Evolutionary conservation across 306 rosid genomes (phyloP).

Genomic region (Cicer yamashitae): DNA sequence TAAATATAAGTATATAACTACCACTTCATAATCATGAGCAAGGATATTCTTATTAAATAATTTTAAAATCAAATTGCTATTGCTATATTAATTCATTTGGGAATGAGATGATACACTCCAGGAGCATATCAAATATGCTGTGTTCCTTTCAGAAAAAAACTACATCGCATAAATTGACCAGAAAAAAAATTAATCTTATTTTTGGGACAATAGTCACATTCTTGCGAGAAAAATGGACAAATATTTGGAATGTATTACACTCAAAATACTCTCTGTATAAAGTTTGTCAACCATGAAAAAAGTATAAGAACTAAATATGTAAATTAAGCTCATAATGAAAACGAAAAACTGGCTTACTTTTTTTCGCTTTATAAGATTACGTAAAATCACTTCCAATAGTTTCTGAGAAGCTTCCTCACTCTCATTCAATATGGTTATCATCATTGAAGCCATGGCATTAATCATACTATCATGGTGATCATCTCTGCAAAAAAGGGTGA

Average conservation of each 20-base stretch:
- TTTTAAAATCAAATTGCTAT: slow-evolving; percentile 10
- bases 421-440: slow-evolving; percentile 51
- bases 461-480: slow-evolving; percentile 69
- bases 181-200: slow-evolving; percentile 15
- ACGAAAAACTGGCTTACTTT: slow-evolving; percentile 49
- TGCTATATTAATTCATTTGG: background rate
- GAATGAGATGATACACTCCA: background rate
- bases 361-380: slow-evolving; percentile 70
- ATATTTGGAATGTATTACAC: slow-evolving; percentile 2
- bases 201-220: slow-evolving; percentile 23
- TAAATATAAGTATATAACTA: slow-evolving; percentile 18
- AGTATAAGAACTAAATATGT: slow-evolving; percentile 6
- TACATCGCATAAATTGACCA: background rate
- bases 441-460: slow-evolving; percentile 69
- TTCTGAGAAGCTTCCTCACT: slow-evolving; percentile 73
- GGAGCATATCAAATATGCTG: background rate
- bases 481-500: slow-evolving; percentile 54
- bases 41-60: slow-evolving; percentile 17
- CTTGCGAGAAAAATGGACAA: background rate
- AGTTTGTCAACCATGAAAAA: slow-evolving; percentile 26
- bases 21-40: slow-evolving; percentile 33
- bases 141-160: slow-evolving; percentile 18
- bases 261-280: slow-evolving; percentile 1
- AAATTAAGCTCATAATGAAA: slow-evolving; percentile 8
- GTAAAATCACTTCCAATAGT: slow-evolving; percentile 77